These are phyloP conservation scores for Chlamydomonas sphaeroides DNA, from an alignment of 139 green algal genomes.

Conservation along the genomic window DNA sequence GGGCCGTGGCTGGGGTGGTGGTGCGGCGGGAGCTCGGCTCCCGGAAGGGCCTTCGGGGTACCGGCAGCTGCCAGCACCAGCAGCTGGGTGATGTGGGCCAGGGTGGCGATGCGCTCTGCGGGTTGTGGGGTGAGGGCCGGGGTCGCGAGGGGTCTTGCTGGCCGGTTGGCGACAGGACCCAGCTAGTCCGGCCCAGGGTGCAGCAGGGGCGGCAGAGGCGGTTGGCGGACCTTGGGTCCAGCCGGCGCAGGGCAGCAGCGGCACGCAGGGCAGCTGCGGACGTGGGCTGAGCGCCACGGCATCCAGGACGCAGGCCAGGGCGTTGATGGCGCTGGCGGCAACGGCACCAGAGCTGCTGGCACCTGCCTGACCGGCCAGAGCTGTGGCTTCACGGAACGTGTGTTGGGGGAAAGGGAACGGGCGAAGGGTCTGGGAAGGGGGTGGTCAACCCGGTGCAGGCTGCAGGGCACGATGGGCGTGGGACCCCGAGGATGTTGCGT, in stretches of 20 bases:
- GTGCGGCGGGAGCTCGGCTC: not conserved
- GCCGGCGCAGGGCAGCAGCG: conserved; percentile 14
- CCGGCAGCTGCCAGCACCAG: too few species aligned
- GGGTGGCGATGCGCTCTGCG: not conserved
- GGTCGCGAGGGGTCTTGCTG: not conserved
- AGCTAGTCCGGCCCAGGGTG: not conserved
- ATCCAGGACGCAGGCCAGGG: conserved; percentile 19
- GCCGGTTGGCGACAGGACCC: not conserved
- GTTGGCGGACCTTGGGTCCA: conserved; percentile 11
- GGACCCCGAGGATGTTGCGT: too few species aligned
- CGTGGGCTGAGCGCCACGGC: not conserved
- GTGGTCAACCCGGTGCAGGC: too few species aligned
- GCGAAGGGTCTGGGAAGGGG: too few species aligned
- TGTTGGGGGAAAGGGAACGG: too few species aligned
- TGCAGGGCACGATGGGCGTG: too few species aligned
- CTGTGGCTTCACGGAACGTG: too few species aligned
- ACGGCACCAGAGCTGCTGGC: too few species aligned
- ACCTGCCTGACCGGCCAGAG: too few species aligned
- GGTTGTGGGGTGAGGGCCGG: not conserved
- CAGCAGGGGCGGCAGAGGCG: too few species aligned
- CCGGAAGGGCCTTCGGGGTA: too few species aligned
- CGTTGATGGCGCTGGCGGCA: not conserved
- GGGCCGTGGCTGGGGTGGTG: not conserved
- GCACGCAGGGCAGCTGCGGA: conserved; percentile 25
- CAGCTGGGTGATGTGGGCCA: not conserved